Percentiles rank a stretch among this genome's conserved stretches.
Conservation (phyloP, 352 stramenopile species). For the Phytophthora lateralis region DNA sequence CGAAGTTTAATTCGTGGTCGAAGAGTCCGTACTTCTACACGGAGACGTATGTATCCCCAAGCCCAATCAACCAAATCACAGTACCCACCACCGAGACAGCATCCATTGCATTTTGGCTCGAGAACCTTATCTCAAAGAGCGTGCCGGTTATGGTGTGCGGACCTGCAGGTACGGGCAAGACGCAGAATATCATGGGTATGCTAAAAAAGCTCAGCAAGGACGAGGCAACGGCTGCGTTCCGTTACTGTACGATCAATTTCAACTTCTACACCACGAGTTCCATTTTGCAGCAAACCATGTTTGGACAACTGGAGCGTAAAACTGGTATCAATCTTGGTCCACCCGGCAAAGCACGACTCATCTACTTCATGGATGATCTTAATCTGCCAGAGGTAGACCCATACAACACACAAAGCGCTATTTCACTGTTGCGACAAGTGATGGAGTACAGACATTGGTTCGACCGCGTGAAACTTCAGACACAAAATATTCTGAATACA, state of each 20-base stretch:
- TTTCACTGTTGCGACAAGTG: slow-evolving; percentile 94
- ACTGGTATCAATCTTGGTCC: slow-evolving; percentile 94
- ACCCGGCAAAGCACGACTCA: slow-evolving; percentile 91
- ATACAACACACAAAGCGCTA: slow-evolving; percentile 96
- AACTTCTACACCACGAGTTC: slow-evolving; percentile 97
- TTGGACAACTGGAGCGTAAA: slow-evolving; percentile 94
- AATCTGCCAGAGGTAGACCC: slow-evolving; percentile 96
- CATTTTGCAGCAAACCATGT: slow-evolving; percentile 94
- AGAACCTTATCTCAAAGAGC: slow-evolving; percentile 91
- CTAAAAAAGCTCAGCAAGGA: slow-evolving; percentile 93
- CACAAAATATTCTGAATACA: slow-evolving; percentile 95
- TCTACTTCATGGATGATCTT: slow-evolving; percentile 98
- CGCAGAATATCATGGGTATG: slow-evolving; percentile 94
- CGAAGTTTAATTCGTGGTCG: slow-evolving; percentile 94
- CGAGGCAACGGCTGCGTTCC: slow-evolving; percentile 79
- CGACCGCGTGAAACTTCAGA: slow-evolving; percentile 92
- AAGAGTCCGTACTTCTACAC: slow-evolving; percentile 96
- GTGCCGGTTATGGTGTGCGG: slow-evolving; percentile 95
- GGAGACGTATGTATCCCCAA: slow-evolving; percentile 85
- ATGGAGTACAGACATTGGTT: slow-evolving; percentile 96
- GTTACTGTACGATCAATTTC: slow-evolving; percentile 95
- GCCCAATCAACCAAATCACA: slow-evolving; percentile 89
- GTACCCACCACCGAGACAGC: slow-evolving; percentile 96
- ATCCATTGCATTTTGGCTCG: slow-evolving; percentile 96
- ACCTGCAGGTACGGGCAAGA: slow-evolving; percentile 95